phyloP scores from a whole-genome alignment of 2,329 filamentous ascomycete genomes.

The Lecanicillium sp. region DNA sequence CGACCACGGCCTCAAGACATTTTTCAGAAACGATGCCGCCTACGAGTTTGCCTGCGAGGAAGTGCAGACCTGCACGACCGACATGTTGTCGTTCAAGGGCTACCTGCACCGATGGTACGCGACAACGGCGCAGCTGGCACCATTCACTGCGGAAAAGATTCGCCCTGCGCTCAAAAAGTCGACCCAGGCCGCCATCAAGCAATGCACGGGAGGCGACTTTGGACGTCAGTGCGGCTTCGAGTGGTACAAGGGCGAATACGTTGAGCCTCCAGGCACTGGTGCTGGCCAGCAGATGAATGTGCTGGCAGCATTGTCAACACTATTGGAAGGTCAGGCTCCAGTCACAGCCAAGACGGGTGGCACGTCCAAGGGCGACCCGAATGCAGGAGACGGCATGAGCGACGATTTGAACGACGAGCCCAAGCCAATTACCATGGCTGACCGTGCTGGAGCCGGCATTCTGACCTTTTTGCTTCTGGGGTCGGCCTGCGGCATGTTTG shows the following conservation, averaged over 20 bases:
- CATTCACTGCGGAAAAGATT: slow-evolving; percentile 41
- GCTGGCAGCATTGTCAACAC: slow-evolving; percentile 44
- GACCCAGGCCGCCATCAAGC: slow-evolving; percentile 43
- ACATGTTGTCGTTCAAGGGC: slow-evolving; percentile 57
- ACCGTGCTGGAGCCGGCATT: slow-evolving; percentile 39
- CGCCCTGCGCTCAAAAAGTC: slow-evolving; percentile 42
- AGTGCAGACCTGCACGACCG: slow-evolving; percentile 47
- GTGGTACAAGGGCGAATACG: slow-evolving; percentile 43
- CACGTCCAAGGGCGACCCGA: slow-evolving; percentile 36
- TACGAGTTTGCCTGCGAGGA: slow-evolving; percentile 53
- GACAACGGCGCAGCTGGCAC: slow-evolving; percentile 43
- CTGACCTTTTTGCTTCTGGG: slow-evolving; percentile 36
- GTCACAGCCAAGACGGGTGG: slow-evolving; percentile 42
- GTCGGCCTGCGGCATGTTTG: slow-evolving; percentile 30
- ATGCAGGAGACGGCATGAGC: slow-evolving; percentile 29
- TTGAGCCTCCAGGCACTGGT: slow-evolving; percentile 38
- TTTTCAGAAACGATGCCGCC: slow-evolving; percentile 49
- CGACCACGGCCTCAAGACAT: slow-evolving; percentile 29
- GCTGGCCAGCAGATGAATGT: slow-evolving; percentile 55
- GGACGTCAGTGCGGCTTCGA: slow-evolving; percentile 44
- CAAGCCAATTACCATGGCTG: slow-evolving; percentile 31
- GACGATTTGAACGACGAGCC: slow-evolving; percentile 23
- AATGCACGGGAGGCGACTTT: slow-evolving; percentile 42
- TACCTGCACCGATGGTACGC: slow-evolving; percentile 50
- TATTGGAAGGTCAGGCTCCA: slow-evolving; percentile 36